phyloP scores from a whole-genome alignment of 2,329 filamentous ascomycete genomes.

The Lithohypha guttulata region DNA sequence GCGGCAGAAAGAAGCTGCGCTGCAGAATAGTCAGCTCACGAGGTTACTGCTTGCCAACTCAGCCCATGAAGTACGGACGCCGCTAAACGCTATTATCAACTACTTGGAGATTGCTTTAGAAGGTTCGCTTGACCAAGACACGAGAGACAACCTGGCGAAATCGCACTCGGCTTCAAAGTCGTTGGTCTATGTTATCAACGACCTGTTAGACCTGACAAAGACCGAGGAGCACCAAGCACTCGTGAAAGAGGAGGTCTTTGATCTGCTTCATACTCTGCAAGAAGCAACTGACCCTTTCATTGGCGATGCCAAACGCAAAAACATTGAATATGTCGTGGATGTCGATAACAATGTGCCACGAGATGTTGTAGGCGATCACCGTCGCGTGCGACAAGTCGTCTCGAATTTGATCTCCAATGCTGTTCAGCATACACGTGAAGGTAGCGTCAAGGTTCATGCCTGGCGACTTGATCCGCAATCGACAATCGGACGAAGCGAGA shows the following conservation, averaged over 20 bases:
- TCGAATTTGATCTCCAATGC: constrained; percentile 79
- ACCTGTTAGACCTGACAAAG: constrained; percentile 78
- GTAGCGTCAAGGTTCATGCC: constrained; percentile 59
- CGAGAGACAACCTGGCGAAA: constrained; percentile 68
- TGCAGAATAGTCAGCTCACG: constrained; percentile 74
- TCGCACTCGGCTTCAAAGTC: constrained; percentile 90
- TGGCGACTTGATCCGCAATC: constrained; percentile 44
- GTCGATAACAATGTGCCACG: constrained; percentile 59
- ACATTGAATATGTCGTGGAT: constrained; percentile 57
- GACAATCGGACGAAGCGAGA: constrained; percentile 44
- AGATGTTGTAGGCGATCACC: constrained; percentile 65
- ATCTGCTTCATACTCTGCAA: constrained; percentile 58
- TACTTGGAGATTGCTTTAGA: constrained; percentile 86
- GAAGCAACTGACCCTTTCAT: constrained; percentile 68
- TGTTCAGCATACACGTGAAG: constrained; percentile 61
- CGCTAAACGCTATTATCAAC: constrained; percentile 87
- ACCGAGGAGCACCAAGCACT: constrained; percentile 70
- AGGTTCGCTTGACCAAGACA: constrained; percentile 67
- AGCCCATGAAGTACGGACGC: constrained; percentile 82
- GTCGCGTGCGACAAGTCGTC: constrained; percentile 69
- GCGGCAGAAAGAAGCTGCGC: constrained; percentile 75
- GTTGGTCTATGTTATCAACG: constrained; percentile 87
- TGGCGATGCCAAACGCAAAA: constrained; percentile 65
- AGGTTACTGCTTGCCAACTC: constrained; percentile 72
- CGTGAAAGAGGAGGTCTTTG: constrained; percentile 70